Base-by-base conservation (phyloP, 108 stramenopile species). In the Cyclostephanos tholiformis region DNA sequence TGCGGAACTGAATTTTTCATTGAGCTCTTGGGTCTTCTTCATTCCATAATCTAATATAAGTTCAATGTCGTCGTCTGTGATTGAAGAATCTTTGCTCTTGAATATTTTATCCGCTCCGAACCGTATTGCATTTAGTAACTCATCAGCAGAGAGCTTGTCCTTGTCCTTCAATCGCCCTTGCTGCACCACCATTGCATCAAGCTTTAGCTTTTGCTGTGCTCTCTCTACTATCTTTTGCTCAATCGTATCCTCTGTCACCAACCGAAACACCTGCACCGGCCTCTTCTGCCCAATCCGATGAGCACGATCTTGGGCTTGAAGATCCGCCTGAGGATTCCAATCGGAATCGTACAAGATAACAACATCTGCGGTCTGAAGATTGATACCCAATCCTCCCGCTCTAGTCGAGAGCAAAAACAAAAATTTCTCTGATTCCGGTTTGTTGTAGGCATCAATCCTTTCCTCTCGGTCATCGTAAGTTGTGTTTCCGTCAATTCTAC, bases 201-300 rank as follows among this genome's bases (percentile, higher is more conserved):
- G 95, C 75, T 99, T 99, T 23, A 99, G 96, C 87, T 99, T 99
- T 66, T 98, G 92, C 71, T 99, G 97, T 14, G 99, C 99, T 52
- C 99, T 94, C 82, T 99, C 98, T 10, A 99, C 97, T 63, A 99
- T 97, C 76, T 98, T 98, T 83, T 99, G 97, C 82, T 99, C 99
- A 26, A 99, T 90, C 7, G 98, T 98, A 69, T 97, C 91, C 79
- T 99, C 97, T 2, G 97, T 97, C 19, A 99, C 95, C 25, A 99
- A 86, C 14, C 99, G 94, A 82, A 96, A 99, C 8, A 99, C 95
- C 53, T 87, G 87, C 23, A 99, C 99, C 2, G 94, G 92, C 69
- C 95, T 96, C 78, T 96, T 99, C 75, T 99, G 99, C 0, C 99
- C 99, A 61, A 99, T 84, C 50, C 92, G 84, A 76, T 97, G 96